Base-by-base conservation (phyloP, 169 alveolate genomes). In the Plasmodium malariae region DNA sequence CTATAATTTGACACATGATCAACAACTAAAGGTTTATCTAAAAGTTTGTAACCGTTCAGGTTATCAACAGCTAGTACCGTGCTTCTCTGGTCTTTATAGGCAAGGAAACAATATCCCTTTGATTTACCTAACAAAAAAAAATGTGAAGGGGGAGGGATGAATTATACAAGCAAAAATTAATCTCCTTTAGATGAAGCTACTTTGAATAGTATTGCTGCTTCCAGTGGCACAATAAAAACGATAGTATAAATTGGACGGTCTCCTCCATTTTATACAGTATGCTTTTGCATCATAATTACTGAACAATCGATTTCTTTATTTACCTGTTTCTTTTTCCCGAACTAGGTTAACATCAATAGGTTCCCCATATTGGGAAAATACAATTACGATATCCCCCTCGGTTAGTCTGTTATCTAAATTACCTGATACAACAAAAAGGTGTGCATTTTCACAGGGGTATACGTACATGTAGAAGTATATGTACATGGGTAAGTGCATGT, bases 51-150 rank as follows among this genome's bases (percentile, higher is more conserved):
- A 55, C 99, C 99, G 93, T 98, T 98, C 59, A 98, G 96, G 91
- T 99, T 99, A 93, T 99, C 99, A 3, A 99, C 99, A n/a, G 99
- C 99, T 87, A 99, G 95, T n/a, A 99, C 92, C 0, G 99, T 98
- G 55, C 99, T 95, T 83, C 99, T 93, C 93, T 99, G 98, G 93
- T 99, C 99, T 87, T 95, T 98, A 88, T 99, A 99, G 1, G 98
- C 98, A n/a, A 99, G 80, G 93, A 98, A 98, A 54, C 99, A 98
- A 91, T 96, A 99, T 7, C 99, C 99, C 88, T 95, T 98, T 11
- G 98, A 94, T 73, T 73, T 89, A 21, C 96, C 96, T 93, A 63
- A 28, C 24, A 17, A 14, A n/a, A 21, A 51, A 28, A 55, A 14
- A 40, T 24, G 11, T n/a, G n/a, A 48, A 11, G 26, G 30, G 30